Evolutionary conservation across 2,329 filamentous ascomycete genomes (phyloP).

Genomic region (Aspergillus oerlinghausenensis): DNA sequence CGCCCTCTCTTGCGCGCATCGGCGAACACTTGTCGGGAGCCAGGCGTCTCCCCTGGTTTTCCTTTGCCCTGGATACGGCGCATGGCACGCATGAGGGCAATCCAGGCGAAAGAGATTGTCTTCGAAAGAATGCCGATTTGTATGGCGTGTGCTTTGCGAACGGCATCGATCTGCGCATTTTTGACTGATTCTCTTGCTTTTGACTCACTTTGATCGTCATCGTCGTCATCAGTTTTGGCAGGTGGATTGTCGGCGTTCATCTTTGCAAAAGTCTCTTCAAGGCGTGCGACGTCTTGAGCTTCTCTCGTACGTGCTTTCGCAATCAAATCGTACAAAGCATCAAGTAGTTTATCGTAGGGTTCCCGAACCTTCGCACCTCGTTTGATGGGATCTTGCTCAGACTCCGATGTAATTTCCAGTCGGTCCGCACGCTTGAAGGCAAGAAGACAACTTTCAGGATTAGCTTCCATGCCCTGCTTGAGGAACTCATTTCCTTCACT

Average conservation of each 20-base stretch:
- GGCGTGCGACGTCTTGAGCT: slow-evolving; percentile 53
- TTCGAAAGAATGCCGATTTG: slow-evolving; percentile 74
- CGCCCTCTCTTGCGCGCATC: slow-evolving; percentile 84
- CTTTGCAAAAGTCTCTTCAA: slow-evolving; percentile 51
- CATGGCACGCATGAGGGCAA: slow-evolving; percentile 88
- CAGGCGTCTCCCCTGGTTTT: slow-evolving; percentile 63
- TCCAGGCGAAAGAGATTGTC: slow-evolving; percentile 90
- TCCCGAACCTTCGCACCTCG: slow-evolving; percentile 71
- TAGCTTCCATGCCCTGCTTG: slow-evolving; percentile 75
- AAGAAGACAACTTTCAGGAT: slow-evolving; percentile 87
- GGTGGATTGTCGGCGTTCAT: slow-evolving; percentile 36
- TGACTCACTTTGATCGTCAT: slow-evolving; percentile 48
- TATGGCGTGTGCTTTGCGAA: slow-evolving; percentile 62
- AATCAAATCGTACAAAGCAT: slow-evolving; percentile 82
- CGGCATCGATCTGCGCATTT: slow-evolving; percentile 51
- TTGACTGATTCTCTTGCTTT: slow-evolving; percentile 50
- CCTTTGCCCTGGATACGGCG: slow-evolving; percentile 85
- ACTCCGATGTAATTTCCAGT: slow-evolving; percentile 71
- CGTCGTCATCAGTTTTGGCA: slow-evolving; percentile 49
- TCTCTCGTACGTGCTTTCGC: slow-evolving; percentile 66
- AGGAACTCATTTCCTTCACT: slow-evolving; percentile 74
- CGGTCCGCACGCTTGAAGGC: slow-evolving; percentile 86
- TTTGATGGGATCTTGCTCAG: slow-evolving; percentile 64
- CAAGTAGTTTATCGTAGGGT: slow-evolving; percentile 76
- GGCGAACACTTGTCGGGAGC: slow-evolving; percentile 81